phyloP scores from a whole-genome alignment of 1,139 yeast genomes.

The Scheffersomyces stambukii region DNA sequence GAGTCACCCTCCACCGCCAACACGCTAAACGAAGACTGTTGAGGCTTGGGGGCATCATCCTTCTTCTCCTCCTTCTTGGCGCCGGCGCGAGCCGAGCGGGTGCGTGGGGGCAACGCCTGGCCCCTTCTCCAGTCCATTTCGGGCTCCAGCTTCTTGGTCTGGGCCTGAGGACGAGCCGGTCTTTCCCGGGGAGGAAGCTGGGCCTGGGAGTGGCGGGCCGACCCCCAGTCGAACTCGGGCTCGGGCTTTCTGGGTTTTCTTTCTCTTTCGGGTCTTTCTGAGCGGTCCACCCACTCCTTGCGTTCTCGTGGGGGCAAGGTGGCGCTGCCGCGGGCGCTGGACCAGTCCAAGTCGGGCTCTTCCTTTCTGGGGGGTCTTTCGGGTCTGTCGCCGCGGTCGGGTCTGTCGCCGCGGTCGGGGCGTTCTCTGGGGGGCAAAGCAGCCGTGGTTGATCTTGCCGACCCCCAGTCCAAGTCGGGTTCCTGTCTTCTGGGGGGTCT shows the following conservation, averaged over 20 bases:
- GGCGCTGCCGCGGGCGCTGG: neutral
- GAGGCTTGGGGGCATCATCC: conserved; percentile 40
- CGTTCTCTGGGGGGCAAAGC: conserved; percentile 37
- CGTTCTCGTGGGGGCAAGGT: conserved; percentile 16
- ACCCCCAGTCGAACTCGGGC: conserved; percentile 61
- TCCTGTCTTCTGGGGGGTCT: conserved; percentile 41
- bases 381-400: conserved; percentile 15
- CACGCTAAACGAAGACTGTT: conserved; percentile 62
- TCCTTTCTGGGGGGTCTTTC: conserved; percentile 12
- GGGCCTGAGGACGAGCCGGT: conserved; percentile 18
- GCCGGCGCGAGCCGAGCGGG: conserved; percentile 10
- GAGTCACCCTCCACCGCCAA: conserved; percentile 56
- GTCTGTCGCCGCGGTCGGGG: conserved; percentile 18
- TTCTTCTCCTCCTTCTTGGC: conserved; percentile 11
- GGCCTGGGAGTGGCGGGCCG: conserved; percentile 40
- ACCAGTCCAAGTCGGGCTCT: conserved; percentile 15
- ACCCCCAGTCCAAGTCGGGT: conserved; percentile 59
- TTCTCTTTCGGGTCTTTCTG: neutral
- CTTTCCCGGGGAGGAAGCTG: conserved; percentile 38
- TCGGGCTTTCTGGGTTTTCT: conserved; percentile 45
- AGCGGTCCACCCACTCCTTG: no score
- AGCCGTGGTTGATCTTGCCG: conserved; percentile 39
- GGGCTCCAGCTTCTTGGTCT: conserved; percentile 38
- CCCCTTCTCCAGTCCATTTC: conserved; percentile 28
- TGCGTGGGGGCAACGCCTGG: conserved; percentile 25